Base-by-base conservation (phyloP, 495 filamentous ascomycete genomes). In the Xylaria castorea region DNA sequence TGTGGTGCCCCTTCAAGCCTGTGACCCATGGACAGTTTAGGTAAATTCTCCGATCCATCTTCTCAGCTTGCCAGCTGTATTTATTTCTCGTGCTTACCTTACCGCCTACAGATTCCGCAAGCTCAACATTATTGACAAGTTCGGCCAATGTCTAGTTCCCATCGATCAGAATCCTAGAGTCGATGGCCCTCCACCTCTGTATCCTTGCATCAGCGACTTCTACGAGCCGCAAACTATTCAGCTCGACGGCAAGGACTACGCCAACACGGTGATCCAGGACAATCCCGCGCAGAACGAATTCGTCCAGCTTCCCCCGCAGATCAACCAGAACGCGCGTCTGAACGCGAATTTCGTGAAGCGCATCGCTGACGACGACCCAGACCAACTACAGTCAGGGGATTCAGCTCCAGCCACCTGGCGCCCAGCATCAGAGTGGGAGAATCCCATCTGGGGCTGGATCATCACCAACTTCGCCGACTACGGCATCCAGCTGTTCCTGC, bases 391-490 rank as follows among this genome's bases (percentile, higher is more conserved):
- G 18, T 36, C 66, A 25, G 46, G 36, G 48, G 36, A 27, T 61
- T 42, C 30, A 16, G 18, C 30, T n/a, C 30, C 55, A 30, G 30
- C 67, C 12, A 42, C 58, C 65, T 83, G 80, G 82, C 68, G 71
- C 11, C 66, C 73, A 1, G 44, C 72, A 7, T 50, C 66, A 0
- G 84, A 87, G 30, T 85, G 78, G 78, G 87, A 89, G 60, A 82
- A 81, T n/a, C 87, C 86, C 25, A 79, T 89, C 68, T 89, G 82
- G 82, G 87, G 88, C 1, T 89, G 87, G 87, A 44, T 89, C 0
- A 75, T 89, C 0, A 70, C 83, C 70, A 89, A 90, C 79, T 88
- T 83, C 72, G 80, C 74, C 60, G 80, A 89, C 72, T 63, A 74
- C 32, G 84, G 82, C 0, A 62, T 90, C 7, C 87, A 89, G 73